Base-by-base conservation (phyloP, 192 early-diverging fungal species). In the Coemansia sp. region DNA sequence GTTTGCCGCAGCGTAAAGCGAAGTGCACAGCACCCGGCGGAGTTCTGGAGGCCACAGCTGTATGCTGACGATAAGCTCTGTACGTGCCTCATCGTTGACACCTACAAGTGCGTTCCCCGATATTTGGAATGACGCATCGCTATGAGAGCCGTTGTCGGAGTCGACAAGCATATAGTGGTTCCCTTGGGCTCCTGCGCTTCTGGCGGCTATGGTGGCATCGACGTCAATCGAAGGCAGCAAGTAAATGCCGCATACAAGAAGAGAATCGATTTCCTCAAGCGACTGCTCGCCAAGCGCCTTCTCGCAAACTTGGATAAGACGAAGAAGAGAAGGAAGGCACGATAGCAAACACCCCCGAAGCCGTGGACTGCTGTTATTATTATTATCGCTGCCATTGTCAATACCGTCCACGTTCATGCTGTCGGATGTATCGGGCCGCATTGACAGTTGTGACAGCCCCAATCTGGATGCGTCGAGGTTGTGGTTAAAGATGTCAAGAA, bases 231-330 rank as follows among this genome's bases (percentile, higher is more conserved):
- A 59, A 0, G 76, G 76, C 57, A 78, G 40, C 5, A 78, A 18
- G 22, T 68, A 66, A 9, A 92, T 66, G 7, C 92, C 90, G 59
- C 89, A 88, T 5, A 87, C 89, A 3, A 93, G 79, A 4, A 92
- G 71, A 1, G 88, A 91, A 68, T 90, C 90, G 45, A 93, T 86
- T 5, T 87, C 86, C 18, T 80, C 79, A 11, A 92, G 70, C 13
- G 76, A 78, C 37, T 85, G 85, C 1, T 77, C 67, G 58, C 77
- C 80, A 8, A 83, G 68, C 0, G 81, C 76, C 54, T 90, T 90
- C 45, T 90, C 88, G 62, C 90, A 90, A 0, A 85, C 87, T 69
- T 93, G 92, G 26, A 91, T 65, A 32, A 93, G 73, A 52, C 89
- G 89, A 54, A 93, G 81, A 26, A 90, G 62, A 3, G 92, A 86